Evolutionary conservation across 1,139 yeast species (phyloP).

Genomic region (Lodderomyces theae): DNA sequence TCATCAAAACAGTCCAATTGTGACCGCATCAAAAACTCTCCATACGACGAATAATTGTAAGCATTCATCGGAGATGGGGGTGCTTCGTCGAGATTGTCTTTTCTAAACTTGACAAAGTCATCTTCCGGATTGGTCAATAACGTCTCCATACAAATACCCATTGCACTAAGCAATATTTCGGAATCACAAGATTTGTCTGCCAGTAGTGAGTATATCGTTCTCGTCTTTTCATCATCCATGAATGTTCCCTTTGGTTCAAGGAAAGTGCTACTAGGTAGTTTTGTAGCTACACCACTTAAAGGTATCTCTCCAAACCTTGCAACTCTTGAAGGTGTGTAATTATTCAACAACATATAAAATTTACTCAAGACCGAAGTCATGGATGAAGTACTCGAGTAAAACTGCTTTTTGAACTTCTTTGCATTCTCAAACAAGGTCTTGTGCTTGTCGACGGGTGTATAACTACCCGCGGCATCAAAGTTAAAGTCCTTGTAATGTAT

Average conservation of each 20-base stretch:
- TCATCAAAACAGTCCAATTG: slow-evolving; percentile 84
- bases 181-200: slow-evolving; percentile 67
- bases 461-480: slow-evolving; percentile 53
- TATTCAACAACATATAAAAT: slow-evolving; percentile 70
- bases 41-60: slow-evolving; percentile 73
- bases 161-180: slow-evolving; percentile 67
- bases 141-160: slow-evolving; percentile 79
- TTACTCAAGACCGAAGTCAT: slow-evolving; percentile 77
- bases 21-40: slow-evolving; percentile 76
- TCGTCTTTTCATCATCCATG: slow-evolving; percentile 22
- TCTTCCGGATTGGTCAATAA: slow-evolving; percentile 59
- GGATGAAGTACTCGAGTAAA: slow-evolving; percentile 82
- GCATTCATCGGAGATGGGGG: slow-evolving; percentile 18
- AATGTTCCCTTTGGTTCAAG: slow-evolving; percentile 32
- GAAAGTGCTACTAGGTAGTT: slow-evolving; percentile 40
- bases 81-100: slow-evolving; percentile 17
- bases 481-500: slow-evolving; percentile 69
- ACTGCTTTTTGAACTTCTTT: slow-evolving; percentile 36
- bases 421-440: slow-evolving; percentile 50
- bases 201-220: slow-evolving; percentile 58
- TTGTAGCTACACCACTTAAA: slow-evolving; percentile 32
- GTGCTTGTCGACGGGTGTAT: slow-evolving; percentile 71
- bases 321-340: slow-evolving; percentile 25
- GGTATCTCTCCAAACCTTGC: slow-evolving; percentile 33
- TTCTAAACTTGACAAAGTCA: slow-evolving; percentile 36